Base-by-base conservation (phyloP, 768 basidiomycete genomes). In the Leccinum subgranulosum region DNA sequence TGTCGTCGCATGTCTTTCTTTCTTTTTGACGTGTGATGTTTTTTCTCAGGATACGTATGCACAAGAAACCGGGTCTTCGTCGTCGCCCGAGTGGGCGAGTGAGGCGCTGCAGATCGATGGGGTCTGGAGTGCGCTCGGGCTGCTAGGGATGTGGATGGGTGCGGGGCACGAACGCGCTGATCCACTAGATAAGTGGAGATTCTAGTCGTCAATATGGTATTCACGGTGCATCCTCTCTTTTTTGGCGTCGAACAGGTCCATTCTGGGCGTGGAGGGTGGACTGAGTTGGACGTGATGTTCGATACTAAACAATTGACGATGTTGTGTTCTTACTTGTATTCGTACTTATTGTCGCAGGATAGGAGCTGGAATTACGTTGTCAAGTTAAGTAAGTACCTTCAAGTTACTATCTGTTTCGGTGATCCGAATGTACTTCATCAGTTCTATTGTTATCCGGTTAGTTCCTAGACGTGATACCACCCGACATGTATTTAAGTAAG, bases 101-200 rank as follows among this genome's bases (percentile, higher is more conserved):
- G 84, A 86, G 58, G 81, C 76, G n/a, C 70, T 85, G 0, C 84
- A 86, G 58, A 66, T 85, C 11, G 85, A 84, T 12, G 78, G 77
- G 3, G 69, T 81, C 15, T 82, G 81, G 6, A 81, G 81, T n/a
- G 77, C 76, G 0, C 64, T 75, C 21, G 84, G 85, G 9, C 66
- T 83, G 2, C 70, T 86, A 2, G 84, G 83, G 8, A 63, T 78
- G 71, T 84, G 83, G 83, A 84, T 83, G 0, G 80, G 81, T 8
- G 78, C 77, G 14, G 65, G 64, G 17, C 83, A 84, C 59, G 78
- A 79, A 58, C 55, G 57, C 4, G 67, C 66, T 6, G 79, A 79
- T 61, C 79, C 79, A 2, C 60, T 81, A 2, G 81, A 81, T 75
- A 59, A 69, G 71, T 61, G 12, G 25, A 23, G 12, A 12, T 12